Evolutionary conservation across 2,329 filamentous ascomycete species (phyloP), one percentile per base, ranked within the genome.

Genomic region (Ophiostoma australiae): DNA sequence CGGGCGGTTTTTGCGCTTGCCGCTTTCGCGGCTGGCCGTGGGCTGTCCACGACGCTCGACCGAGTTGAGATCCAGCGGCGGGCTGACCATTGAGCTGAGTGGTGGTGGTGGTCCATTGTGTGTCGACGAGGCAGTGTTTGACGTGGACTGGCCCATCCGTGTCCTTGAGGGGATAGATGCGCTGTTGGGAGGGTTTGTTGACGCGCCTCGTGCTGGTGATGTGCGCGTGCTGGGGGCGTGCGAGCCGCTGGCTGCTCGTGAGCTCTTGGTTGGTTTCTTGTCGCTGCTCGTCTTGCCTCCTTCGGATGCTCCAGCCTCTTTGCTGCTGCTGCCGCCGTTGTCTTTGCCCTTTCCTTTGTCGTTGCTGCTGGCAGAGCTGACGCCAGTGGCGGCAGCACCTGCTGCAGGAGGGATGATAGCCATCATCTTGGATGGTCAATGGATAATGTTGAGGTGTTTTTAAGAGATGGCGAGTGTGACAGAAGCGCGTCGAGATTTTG

Each of bases 21-120:
- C 84, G 6, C 89, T 86, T 78, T 97, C 92, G 77, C 90, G 89
- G 75, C 88, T 88, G 69, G 90, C 89, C 39, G 88, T 92, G 33
- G 92, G 87, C 76, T 95, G 91, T 69, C 93, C 94, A 80, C 93
- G 90, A 77, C 94, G 90, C 83, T 98, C 95, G 73, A 99, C 95
- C 0, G 93, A 97, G 69, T 88, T 89, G 76, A 98, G 82, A 77
- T 98, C 94, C 73, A 99, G 84, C 67, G 93, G 88, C 72, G 82
- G 73, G 75, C 85, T 88, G 58, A 80, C 81, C 81, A 89, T 82
- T 41, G 85, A 83, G 76, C 86, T 88, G 55, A 89, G 81, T 15
- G 85, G 76, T 84, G 87, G 65, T 86, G 81, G 27, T 83, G 84
- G 58, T 80, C 78, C 68, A 84, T 84, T 39, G 35, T 70, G 63